A percentile compares a stretch with the other conserved stretches of the same genome.
phyloP scores from a whole-genome alignment of 176 grass and related monocot genomes.

The Zoysia pacifica region DNA sequence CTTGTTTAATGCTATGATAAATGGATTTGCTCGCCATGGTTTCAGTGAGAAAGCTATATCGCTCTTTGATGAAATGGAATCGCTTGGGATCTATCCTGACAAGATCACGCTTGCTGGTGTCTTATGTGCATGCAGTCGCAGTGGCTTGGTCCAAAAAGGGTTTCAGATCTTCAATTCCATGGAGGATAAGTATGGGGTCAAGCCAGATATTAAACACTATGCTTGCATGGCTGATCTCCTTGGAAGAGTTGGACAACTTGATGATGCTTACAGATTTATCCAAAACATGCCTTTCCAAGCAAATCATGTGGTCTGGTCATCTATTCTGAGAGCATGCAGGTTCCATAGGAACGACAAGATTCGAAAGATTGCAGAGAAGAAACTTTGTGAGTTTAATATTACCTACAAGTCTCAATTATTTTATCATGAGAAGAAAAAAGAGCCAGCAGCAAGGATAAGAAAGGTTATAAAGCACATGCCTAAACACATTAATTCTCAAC shows the following conservation, averaged over 20 bases:
- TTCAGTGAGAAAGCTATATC: constrained; percentile 44
- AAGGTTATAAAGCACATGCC: constrained; percentile 40
- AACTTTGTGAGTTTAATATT: constrained; percentile 45
- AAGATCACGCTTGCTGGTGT: constrained; percentile 46
- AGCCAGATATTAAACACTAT: constrained; percentile 44
- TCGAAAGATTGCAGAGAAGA: constrained; percentile 43
- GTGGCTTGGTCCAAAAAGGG: constrained; percentile 49
- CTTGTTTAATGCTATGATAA: constrained; percentile 65
- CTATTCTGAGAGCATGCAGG: constrained; percentile 54
- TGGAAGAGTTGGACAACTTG: constrained; percentile 52
- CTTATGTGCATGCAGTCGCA: constrained; percentile 54
- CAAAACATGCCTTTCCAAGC: constrained; percentile 52
- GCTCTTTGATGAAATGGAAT: constrained; percentile 56
- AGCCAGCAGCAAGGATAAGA: constrained; percentile 40
- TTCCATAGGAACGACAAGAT: constrained; percentile 50
- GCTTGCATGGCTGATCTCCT: constrained; percentile 65
- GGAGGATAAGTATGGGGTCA: constrained; percentile 44
- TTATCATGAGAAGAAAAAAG: constrained; percentile 44
- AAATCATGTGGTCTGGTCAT: constrained; percentile 52
- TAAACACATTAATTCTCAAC: not conserved
- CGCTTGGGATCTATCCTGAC: constrained; percentile 45
- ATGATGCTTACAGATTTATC: constrained; percentile 53
- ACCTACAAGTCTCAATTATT: constrained; percentile 57
- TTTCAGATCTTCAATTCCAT: constrained; percentile 48
- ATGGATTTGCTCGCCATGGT: constrained; percentile 49